phyloP scores from a whole-genome alignment of 2,329 filamentous ascomycete species.

The Escovopsis sp. region DNA sequence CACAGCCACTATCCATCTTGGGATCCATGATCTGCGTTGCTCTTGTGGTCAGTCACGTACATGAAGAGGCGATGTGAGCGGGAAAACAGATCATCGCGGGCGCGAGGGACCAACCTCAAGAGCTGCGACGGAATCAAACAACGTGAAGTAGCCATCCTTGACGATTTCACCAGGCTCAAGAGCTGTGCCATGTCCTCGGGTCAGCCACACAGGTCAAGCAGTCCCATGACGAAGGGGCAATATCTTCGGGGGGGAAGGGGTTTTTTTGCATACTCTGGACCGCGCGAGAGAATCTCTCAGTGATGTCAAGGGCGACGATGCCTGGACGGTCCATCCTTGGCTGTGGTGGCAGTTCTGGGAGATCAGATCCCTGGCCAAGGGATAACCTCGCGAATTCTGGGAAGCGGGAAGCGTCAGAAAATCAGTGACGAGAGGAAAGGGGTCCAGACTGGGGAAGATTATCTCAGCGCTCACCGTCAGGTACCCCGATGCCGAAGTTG shows the following conservation, averaged over 20 bases:
- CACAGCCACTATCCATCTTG: constrained; percentile 94
- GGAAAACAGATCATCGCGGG: background rate
- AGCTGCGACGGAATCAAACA: constrained; percentile 87
- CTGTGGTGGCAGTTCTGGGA: constrained; percentile 18
- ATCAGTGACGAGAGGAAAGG: constrained; percentile 5
- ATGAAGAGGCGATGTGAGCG: too few relatives aligned
- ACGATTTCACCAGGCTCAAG: constrained; percentile 69
- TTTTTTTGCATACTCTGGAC: constrained; percentile 30
- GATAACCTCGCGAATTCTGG: constrained; percentile 28
- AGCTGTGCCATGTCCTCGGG: constrained; percentile 30
- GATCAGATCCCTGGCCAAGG: constrained; percentile 19
- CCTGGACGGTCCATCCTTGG: constrained; percentile 31
- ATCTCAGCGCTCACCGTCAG: constrained; percentile 19
- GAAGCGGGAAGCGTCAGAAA: constrained; percentile 11
- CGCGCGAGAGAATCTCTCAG: constrained; percentile 37
- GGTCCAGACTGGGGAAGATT: background rate
- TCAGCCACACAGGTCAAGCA: background rate
- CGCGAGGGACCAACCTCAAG: constrained; percentile 42
- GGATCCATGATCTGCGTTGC: constrained; percentile 78
- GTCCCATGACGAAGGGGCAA: background rate
- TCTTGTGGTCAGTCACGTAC: background rate
- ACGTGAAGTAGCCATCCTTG: constrained; percentile 86
- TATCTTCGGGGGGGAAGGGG: background rate
- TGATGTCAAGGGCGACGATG: constrained; percentile 43
- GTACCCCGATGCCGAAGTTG: constrained; percentile 20